Evolutionary conservation across 2,329 filamentous ascomycete genomes (phyloP), one percentile per base, ranked within the genome.

Genomic region (Amauroascus niger): DNA sequence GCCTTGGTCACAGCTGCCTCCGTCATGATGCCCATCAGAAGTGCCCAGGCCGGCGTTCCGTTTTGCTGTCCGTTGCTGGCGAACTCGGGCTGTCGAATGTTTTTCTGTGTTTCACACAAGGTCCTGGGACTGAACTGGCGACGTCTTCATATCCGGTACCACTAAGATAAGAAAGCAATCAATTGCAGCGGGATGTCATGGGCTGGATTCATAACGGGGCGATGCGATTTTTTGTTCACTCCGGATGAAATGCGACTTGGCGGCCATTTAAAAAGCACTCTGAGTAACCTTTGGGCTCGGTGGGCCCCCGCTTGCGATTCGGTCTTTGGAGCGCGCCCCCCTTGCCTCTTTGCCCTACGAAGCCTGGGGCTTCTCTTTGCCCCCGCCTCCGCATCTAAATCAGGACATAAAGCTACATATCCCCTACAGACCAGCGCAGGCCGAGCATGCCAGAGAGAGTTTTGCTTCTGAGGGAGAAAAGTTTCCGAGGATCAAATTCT

Each of bases 71-170:
- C 44, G 30, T 30, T 35, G 43, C 18, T 33, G 16, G 43, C 9
- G 9, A 49, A 26, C 28, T 49, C 24, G 33, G 43, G 51, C 35
- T 37, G 44, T 49, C 43, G 28, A 11, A 46, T 46, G 16, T 18
- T 18, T 16, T 35, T 57, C n/a, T 52, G 40, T 26, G 55, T 57
- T 53, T 43, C 55, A 55, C 55, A 53, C 52, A 32, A 32, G 28
- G 47, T 39, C 44, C 53, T 20, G 55, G 52, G 45, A 39, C 40
- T 32, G 52, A 44, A 39, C 49, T 54, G 48, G 49, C 52, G 46
- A 52, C 35, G 48, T 39, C 22, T 26, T 40, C 48, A 54, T 40
- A 55, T 55, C 57, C 48, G 55, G 57, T 60, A 57, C 50, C 55
- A 57, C 57, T 47, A 50, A 28, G 56, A 49, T 24, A 55, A 49